Evolutionary conservation across 1,139 yeast species (phyloP), one percentile per base, ranked within the genome.

Genomic region (Geotrichum klebahnii): DNA sequence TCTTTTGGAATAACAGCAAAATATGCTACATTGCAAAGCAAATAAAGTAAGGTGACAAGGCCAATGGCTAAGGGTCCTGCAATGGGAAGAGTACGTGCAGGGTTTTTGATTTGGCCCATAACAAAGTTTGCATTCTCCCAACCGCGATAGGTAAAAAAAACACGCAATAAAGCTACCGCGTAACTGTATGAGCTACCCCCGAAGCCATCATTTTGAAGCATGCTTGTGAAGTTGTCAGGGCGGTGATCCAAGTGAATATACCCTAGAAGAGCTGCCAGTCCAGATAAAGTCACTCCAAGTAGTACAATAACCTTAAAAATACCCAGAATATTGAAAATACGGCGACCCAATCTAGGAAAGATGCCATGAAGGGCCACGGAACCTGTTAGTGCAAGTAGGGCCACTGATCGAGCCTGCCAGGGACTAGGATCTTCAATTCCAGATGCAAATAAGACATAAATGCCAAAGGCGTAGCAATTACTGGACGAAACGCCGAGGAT

Each of bases 401-500:
- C 70, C n/a, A 65, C 61, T 26, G 55, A 45, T 10, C 67, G 48
- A 1, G 67, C 57, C 5, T 52, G 44, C 22, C 45, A 40, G 6
- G 58, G 64, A 6, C 51, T 46, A 0, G 69, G 68, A 1, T 57
- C 54, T 54, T 79, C 82, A 28, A 71, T 71, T 9, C 84, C 87
- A 10, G 84, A 81, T 2, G 90, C 94, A 51, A 80, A 78, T 55
- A 84, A 74, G 46, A 74, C 57, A 53, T 75, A 75, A 43, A 72
- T 65, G 17, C 79, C 79, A 56, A 73, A 74, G 3, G 75, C 76
- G 52, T 72, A 72, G 28, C 75, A 75, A 66, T 83, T 83, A 64
- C 92, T 87, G 9, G 94, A 79, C 14, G 94, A 88, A 81, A 89
- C 83, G 42, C 92, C 89, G 53, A 86, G 73, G 61, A 85, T 76